phyloP scores from a whole-genome alignment of 768 basidiomycete genomes.

The Pleurotus sapidus region DNA sequence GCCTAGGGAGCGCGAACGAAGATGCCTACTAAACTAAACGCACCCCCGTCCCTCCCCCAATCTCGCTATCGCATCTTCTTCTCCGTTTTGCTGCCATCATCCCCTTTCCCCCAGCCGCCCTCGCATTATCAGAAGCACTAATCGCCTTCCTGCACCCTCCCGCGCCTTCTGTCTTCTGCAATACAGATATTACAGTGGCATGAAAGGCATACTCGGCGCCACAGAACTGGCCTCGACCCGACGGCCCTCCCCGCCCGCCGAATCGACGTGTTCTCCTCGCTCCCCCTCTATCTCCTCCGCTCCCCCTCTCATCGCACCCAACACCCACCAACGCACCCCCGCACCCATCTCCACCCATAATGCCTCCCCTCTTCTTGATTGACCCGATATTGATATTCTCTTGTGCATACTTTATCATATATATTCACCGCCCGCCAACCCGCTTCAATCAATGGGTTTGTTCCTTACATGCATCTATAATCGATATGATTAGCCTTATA shows the following conservation, averaged over 20 bases:
- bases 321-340: not conserved
- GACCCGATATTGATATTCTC: not conserved
- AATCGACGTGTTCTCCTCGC: no score
- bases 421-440: not conserved
- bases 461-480: not conserved
- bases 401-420: not conserved
- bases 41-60: not conserved
- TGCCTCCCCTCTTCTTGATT: not conserved
- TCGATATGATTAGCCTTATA: not conserved
- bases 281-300: not conserved
- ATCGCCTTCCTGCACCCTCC: not conserved
- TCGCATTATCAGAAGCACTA: no score
- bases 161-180: not conserved
- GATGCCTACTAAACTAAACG: constrained; percentile 18
- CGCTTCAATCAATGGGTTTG: not conserved
- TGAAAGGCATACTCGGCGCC: not conserved
- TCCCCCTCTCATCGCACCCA: not conserved
- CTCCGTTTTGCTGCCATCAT: not conserved
- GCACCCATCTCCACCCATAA: not conserved
- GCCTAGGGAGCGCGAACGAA: not conserved
- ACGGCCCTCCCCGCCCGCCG: no score
- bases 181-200: not conserved
- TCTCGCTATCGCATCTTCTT: not conserved
- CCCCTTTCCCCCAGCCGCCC: no score
- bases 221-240: not conserved